A percentile compares a stretch with the other conserved stretches of the same genome.
These are phyloP conservation scores for Ophiostoma populinum DNA, from an alignment of 2,329 filamentous ascomycete genomes.

Conservation along the genomic window DNA sequence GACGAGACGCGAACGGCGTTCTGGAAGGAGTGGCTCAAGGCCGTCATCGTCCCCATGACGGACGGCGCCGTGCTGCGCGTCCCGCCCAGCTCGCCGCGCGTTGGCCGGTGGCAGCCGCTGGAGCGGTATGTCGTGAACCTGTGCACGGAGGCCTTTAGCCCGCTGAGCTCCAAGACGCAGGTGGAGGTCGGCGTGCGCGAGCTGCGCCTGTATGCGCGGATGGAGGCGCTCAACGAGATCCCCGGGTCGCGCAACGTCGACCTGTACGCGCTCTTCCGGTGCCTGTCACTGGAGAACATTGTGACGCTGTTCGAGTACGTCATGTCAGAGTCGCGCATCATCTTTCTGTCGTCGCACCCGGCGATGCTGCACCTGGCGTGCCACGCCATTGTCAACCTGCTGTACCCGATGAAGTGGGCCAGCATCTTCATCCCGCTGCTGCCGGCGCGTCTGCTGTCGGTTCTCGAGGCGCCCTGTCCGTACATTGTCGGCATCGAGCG, in stretches of 20 bases:
- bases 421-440: constrained; percentile 89
- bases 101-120: constrained; percentile 89
- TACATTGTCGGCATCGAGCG: constrained; percentile 95
- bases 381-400: constrained; percentile 64
- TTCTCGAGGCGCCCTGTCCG: constrained; percentile 84
- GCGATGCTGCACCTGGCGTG: constrained; percentile 91
- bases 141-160: constrained; percentile 85
- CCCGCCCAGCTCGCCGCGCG: constrained; percentile 71
- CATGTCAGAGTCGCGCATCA: constrained; percentile 84
- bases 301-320: constrained; percentile 86
- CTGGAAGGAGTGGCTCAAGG: constrained; percentile 97
- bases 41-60: constrained; percentile 87
- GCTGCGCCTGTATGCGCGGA: constrained; percentile 64
- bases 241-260: constrained; percentile 84
- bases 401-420: constrained; percentile 86
- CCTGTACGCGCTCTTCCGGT: constrained; percentile 81
- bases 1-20: constrained; percentile 73
- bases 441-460: constrained; percentile 72
- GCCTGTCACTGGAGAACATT: constrained; percentile 79
- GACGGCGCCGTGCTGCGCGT: constrained; percentile 70
- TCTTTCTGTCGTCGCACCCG: constrained; percentile 87
- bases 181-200: constrained; percentile 85
- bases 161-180: constrained; percentile 84
- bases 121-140: constrained; percentile 95
- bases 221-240: constrained; percentile 77